phyloP scores from a whole-genome alignment of 768 basidiomycete species.

The Pleurotus tuber-regium region DNA sequence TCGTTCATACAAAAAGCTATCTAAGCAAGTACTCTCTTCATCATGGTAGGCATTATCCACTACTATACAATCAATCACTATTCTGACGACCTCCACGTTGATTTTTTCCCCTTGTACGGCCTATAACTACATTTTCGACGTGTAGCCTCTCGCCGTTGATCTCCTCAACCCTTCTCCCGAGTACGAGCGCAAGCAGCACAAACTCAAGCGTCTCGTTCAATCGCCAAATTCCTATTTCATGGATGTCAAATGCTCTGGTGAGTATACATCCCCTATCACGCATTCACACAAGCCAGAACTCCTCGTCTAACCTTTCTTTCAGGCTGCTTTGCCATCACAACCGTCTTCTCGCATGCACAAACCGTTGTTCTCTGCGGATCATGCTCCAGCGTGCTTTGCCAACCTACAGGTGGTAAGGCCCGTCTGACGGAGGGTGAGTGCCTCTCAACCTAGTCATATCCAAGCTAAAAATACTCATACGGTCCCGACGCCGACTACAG shows the following conservation, averaged over 20 bases:
- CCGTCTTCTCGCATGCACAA: conserved; percentile 99
- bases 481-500: conserved; percentile 38
- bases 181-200: conserved; percentile 87
- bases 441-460: conserved; percentile 8
- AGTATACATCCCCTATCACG: conserved; percentile 25
- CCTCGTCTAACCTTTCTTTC: conserved; percentile 12
- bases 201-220: conserved; percentile 99
- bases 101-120: no score
- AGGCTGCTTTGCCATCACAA: conserved; percentile 95
- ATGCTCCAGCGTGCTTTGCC: conserved; percentile 94
- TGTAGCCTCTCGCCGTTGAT: conserved; percentile 92
- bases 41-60: conserved; percentile 16
- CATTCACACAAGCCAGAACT: conserved; percentile 15
- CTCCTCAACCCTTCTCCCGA: conserved; percentile 94
- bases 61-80: no score
- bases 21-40: conserved; percentile 4
- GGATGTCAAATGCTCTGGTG: conserved; percentile 99
- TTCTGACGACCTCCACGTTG: no score
- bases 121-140: background rate
- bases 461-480: no score
- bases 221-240: conserved; percentile 99
- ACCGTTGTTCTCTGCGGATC: conserved; percentile 93
- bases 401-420: conserved; percentile 97
- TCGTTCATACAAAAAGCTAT: conserved; percentile 8
- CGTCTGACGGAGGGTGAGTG: conserved; percentile 93